Evolutionary conservation across 192 early-diverging fungal genomes (phyloP), one percentile per base, ranked within the genome.

Genomic region (Coemansia sp.): DNA sequence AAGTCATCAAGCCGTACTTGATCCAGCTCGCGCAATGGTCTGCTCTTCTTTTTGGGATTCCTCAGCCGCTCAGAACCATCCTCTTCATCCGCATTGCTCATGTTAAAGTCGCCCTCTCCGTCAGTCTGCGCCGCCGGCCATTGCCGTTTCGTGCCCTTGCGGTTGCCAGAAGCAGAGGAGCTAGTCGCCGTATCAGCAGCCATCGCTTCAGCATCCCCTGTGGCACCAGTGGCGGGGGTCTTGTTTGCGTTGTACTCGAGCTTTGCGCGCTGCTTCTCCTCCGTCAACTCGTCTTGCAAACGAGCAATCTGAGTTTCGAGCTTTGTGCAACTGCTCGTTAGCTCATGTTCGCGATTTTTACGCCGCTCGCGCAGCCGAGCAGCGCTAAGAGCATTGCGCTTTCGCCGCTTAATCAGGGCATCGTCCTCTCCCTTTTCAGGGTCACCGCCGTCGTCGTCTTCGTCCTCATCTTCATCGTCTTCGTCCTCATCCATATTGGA

Each of bases 311-410:
- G 72, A 32, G 55, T 29, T 61, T 77, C 75, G 2, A 82, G 80
- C 34, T 68, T 55, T 19, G 34, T 46, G 51, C 80, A 82, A 63
- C 72, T 72, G 15, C 23, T 57, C 7, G 55, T 70, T 42, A 82
- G 69, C 60, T 84, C 81, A 21, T 61, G 60, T 57, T 78, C 81
- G 17, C 74, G 62, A 23, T 58, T 78, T 65, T 79, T 78, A 67
- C 80, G 80, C 23, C 80, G 75, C 69, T 84, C 74, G 17, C 81
- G 81, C 34, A 84, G 67, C 4, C 81, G 72, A 23, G 81, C 81
- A 0, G 81, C 81, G 55, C 81, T 79, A 68, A 79, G 73, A 5
- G 81, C 81, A 50, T 84, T 84, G 61, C 81, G 73, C 46, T 79
- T 78, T 25, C 81, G 73, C 5, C 77, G 73, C 68, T 79, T 78